Conservation (phyloP, 73 alveolate species). For the Halteria grandinella region DNA sequence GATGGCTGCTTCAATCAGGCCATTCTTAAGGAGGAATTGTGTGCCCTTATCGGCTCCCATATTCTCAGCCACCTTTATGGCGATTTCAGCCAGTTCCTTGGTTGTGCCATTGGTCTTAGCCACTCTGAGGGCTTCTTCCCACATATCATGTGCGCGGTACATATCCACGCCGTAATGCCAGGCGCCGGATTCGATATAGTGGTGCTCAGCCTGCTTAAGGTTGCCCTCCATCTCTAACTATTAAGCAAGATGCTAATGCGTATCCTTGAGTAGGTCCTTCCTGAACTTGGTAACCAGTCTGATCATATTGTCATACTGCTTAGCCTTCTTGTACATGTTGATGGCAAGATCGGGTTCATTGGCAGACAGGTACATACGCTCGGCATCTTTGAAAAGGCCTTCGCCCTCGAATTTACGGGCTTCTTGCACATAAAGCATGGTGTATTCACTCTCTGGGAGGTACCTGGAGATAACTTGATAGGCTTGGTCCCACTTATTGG, state of each 20-base stretch:
- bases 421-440: slow-evolving; percentile 89
- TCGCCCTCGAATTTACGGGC: slow-evolving; percentile 96
- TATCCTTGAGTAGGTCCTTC: slow-evolving; percentile 92
- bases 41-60: slow-evolving; percentile 96
- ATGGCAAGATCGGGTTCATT: slow-evolving; percentile 99
- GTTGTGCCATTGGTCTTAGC: slow-evolving; percentile 97
- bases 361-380: slow-evolving; percentile 96
- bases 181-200: slow-evolving; percentile 96
- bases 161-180: slow-evolving; percentile 97
- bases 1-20: slow-evolving; percentile 98
- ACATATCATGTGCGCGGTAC: slow-evolving; percentile 94
- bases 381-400: slow-evolving; percentile 97
- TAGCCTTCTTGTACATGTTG: slow-evolving; percentile 95
- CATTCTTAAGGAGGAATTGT: slow-evolving; percentile 89
- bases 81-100: slow-evolving; percentile 96
- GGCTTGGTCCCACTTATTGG: slow-evolving; percentile 98
- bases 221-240: slow-evolving; percentile 96
- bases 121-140: slow-evolving; percentile 99
- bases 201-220: slow-evolving; percentile 98
- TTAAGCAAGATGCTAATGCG: slow-evolving; percentile 95
- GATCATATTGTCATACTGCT: slow-evolving; percentile 98
- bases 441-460: slow-evolving; percentile 94
- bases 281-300: slow-evolving; percentile 98
- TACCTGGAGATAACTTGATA: slow-evolving; percentile 92
- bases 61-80: slow-evolving; percentile 96